Conservation (phyloP, 345 rosid species). For the Pistacia integerrima region DNA sequence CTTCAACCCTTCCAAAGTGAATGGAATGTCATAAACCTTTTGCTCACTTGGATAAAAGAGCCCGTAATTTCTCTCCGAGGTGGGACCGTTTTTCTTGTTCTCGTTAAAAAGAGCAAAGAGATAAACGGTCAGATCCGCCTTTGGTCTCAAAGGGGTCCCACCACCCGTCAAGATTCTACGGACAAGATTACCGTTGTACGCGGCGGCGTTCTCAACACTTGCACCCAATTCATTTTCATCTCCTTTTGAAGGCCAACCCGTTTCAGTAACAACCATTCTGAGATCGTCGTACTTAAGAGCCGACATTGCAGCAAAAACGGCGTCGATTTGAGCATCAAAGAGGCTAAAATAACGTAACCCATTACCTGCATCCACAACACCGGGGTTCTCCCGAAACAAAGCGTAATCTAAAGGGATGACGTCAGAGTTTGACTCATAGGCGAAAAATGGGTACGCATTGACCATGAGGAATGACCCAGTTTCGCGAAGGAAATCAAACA, state of each 20-base stretch:
- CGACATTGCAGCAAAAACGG: conserved; percentile 88
- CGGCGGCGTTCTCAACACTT: conserved; percentile 62
- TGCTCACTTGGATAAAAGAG: conserved; percentile 78
- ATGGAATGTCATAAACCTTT: conserved; percentile 84
- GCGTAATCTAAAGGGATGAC: conserved; percentile 93
- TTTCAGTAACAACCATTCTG: conserved; percentile 72
- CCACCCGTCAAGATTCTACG: conserved; percentile 77
- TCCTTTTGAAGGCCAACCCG: conserved; percentile 97
- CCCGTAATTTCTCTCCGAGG: conserved; percentile 91
- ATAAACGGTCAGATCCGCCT: conserved; percentile 85
- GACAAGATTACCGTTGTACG: conserved; percentile 90
- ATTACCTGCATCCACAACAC: conserved; percentile 81
- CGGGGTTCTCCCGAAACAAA: conserved; percentile 84
- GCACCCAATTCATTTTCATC: conserved; percentile 84
- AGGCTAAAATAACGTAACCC: conserved; percentile 80
- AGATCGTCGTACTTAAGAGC: conserved; percentile 79
- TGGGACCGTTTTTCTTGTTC: conserved; percentile 73
- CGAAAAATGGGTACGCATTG: conserved; percentile 91
- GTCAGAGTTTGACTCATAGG: conserved; percentile 86
- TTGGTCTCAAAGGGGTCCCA: conserved; percentile 81
- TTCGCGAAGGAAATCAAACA: conserved; percentile 81
- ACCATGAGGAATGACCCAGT: conserved; percentile 93
- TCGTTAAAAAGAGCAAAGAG: conserved; percentile 94
- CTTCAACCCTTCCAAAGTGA: conserved; percentile 61
- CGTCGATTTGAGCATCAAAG: conserved; percentile 96